phyloP scores from a whole-genome alignment of 2,329 filamentous ascomycete species.

The Xylaria hypoxylon region DNA sequence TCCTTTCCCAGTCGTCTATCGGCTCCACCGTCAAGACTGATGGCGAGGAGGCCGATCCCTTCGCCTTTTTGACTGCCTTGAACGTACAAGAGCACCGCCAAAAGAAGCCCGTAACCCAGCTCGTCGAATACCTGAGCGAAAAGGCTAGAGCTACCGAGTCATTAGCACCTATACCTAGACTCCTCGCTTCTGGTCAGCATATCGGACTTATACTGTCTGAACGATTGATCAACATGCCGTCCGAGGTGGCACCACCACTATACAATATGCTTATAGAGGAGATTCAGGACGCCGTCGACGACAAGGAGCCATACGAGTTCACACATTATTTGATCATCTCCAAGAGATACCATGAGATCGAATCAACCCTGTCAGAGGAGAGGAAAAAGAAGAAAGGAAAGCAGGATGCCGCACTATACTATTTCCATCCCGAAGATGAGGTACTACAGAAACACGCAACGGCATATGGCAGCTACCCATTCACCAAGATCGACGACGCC shows the following conservation, averaged over 20 bases:
- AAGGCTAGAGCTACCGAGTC: conserved; percentile 65
- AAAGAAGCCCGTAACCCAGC: conserved; percentile 76
- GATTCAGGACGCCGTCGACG: conserved; percentile 86
- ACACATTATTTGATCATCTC: conserved; percentile 92
- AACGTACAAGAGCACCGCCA: conserved; percentile 84
- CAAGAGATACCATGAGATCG: conserved; percentile 91
- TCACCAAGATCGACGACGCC: conserved; percentile 83
- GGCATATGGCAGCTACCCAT: conserved; percentile 78
- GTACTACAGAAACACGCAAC: conserved; percentile 80
- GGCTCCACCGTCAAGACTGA: conserved; percentile 98
- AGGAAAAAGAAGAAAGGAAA: conserved; percentile 76
- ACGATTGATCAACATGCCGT: conserved; percentile 95
- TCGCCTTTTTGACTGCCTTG: conserved; percentile 89
- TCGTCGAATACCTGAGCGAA: conserved; percentile 76
- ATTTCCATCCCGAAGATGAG: conserved; percentile 97
- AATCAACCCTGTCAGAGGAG: conserved; percentile 78
- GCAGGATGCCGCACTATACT: conserved; percentile 75
- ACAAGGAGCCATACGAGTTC: conserved; percentile 92
- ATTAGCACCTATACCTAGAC: conserved; percentile 66
- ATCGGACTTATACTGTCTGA: conserved; percentile 92
- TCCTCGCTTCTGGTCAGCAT: conserved; percentile 69
- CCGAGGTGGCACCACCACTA: conserved; percentile 91
- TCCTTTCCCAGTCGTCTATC: conserved; percentile 86
- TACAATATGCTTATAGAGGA: conserved; percentile 95
- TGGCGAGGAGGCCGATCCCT: conserved; percentile 90